Evolutionary conservation across 179 eudicot species (phyloP), one percentile per base, ranked within the genome.

Genomic region (Beta corolliflora): DNA sequence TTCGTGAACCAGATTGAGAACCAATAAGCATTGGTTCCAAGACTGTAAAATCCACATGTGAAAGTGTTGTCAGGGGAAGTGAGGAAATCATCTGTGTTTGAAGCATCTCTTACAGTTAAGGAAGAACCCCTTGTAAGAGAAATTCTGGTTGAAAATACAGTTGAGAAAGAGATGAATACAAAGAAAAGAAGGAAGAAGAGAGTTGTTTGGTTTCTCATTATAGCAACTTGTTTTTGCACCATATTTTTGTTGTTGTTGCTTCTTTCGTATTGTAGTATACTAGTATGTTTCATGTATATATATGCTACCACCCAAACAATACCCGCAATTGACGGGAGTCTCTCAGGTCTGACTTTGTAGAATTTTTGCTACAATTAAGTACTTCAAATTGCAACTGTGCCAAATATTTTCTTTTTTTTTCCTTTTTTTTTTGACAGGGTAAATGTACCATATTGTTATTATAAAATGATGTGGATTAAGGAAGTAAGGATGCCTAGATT

Each of bases 1-100:
- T 88, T 55, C 2, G 92, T 88, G 90, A 81, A 92, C 93, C 95
- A 90, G 9, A 90, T 82, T 15, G 90, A 82, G 45, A 92, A 88
- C 72, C 81, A 84, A 72, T 85, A 90, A n/a, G 93, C 93, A 79
- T 90, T 90, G 36, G 76, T 73, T 29, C 87, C 86, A 9, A 66
- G 2, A 3, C 76, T 84, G 53, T 87, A 82, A 64, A 92, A 92
- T 70, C 93, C 93, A 72, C 89, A 87, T 13, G 91, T 80, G 87
- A 92, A 92, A 73, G 91, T 75, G 14, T 76, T 79, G 58, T 90
- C 87, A 46, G 79, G 84, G 8, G 94, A 91, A 64, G 79, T 85
- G 56, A 91, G 77, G 44, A 87, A 66, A 29, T 80, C 81, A 58
- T 80, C 78, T 15, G 87, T 68, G 21, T 79, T 81, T 25, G 87